phyloP scores from a whole-genome alignment of 2,329 filamentous ascomycete genomes.

The Beauveria asiatica region DNA sequence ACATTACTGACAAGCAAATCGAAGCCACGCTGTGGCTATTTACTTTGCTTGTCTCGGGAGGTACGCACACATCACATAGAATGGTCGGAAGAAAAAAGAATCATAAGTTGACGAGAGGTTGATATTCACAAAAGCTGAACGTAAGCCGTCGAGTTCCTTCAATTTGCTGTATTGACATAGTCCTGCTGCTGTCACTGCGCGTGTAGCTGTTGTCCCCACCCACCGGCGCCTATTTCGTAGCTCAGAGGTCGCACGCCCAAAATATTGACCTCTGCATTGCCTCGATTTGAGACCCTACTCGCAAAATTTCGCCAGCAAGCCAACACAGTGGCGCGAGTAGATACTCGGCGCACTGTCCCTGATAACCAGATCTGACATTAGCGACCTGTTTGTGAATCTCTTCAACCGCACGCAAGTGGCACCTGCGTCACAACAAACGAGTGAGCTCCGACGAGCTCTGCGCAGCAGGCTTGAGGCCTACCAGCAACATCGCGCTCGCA shows the following conservation, averaged over 20 bases:
- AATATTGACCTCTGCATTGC: not conserved
- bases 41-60: no score
- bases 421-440: not conserved
- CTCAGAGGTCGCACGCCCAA: conserved; percentile 1
- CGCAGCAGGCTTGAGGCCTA: not conserved
- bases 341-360: not conserved
- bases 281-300: no score
- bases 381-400: not conserved
- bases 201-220: not conserved
- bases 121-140: no score
- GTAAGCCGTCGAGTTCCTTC: no score
- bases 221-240: not conserved
- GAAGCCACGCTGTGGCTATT: no score
- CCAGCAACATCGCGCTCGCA: conserved; percentile 4
- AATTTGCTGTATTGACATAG: no score
- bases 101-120: no score
- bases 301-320: not conserved
- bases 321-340: not conserved
- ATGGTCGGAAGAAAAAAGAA: no score
- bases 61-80: no score
- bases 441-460: not conserved
- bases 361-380: not conserved
- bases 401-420: not conserved
- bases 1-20: no score
- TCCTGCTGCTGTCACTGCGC: not conserved